phyloP scores from a whole-genome alignment of 2,329 filamentous ascomycete genomes.

The Corynespora cassiicola region DNA sequence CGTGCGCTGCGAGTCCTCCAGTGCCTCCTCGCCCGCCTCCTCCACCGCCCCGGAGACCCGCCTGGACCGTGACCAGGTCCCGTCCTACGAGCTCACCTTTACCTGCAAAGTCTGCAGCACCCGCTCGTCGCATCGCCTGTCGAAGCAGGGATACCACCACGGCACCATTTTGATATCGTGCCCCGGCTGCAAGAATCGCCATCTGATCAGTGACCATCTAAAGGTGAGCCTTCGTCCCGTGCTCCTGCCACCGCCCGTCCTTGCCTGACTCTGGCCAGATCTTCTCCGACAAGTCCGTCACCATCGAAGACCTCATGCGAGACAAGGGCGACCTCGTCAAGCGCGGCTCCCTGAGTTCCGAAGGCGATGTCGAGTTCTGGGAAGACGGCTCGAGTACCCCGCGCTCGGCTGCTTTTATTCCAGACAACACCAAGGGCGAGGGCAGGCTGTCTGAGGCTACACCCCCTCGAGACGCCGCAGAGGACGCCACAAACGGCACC shows the following conservation, averaged over 20 bases:
- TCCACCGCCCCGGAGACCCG: constrained; percentile 41
- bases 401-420: constrained; percentile 41
- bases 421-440: constrained; percentile 31
- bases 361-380: constrained; percentile 94
- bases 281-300: constrained; percentile 73
- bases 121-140: constrained; percentile 83
- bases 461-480: not conserved
- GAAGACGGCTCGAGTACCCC: constrained; percentile 66
- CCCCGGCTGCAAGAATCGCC: constrained; percentile 82
- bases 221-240: constrained; percentile 53
- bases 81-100: constrained; percentile 86
- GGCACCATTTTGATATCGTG: constrained; percentile 91
- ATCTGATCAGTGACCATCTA: constrained; percentile 91
- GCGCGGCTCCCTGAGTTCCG: constrained; percentile 72
- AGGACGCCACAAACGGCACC: not conserved
- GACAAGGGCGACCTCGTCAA: constrained; percentile 78
- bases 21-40: constrained; percentile 27
- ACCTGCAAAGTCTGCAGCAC: constrained; percentile 86
- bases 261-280: constrained; percentile 55
- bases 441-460: constrained; percentile 10
- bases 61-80: constrained; percentile 52
- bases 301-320: constrained; percentile 77
- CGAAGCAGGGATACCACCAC: constrained; percentile 93
- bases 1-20: constrained; percentile 34
- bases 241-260: too few relatives aligned